These are phyloP conservation scores for Handroanthus guayacan DNA, from an alignment of 257 asterid genomes.

Conservation along the genomic window DNA sequence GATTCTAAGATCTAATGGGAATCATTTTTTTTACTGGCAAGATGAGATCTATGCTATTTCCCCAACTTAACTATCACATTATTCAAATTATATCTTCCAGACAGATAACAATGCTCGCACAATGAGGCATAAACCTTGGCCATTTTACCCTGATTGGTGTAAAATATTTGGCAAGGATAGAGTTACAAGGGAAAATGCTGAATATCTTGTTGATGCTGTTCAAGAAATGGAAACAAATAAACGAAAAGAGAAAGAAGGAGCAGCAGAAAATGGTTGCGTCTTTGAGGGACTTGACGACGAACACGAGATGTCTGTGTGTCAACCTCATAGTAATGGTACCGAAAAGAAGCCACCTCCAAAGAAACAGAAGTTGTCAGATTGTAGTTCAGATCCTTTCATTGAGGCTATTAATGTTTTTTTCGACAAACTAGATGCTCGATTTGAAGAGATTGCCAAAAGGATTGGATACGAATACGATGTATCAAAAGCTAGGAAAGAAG, in stretches of 20 bases:
- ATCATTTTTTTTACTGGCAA: background rate
- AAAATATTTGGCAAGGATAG: conserved; percentile 39
- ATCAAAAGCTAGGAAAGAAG: conserved; percentile 34
- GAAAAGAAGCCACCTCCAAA: conserved; percentile 35
- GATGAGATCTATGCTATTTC: conserved; percentile 12
- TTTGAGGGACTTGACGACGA: conserved; percentile 41
- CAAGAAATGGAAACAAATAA: conserved; percentile 37
- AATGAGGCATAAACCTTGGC: conserved; percentile 44
- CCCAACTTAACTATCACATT: conserved; percentile 4
- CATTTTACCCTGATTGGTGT: conserved; percentile 42
- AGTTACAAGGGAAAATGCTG: conserved; percentile 15
- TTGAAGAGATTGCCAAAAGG: conserved; percentile 37
- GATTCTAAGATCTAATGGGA: background rate
- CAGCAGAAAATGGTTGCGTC: conserved; percentile 33
- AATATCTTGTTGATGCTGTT: conserved; percentile 27
- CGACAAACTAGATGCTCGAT: conserved; percentile 30
- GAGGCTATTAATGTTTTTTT: conserved; percentile 34
- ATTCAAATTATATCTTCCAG: conserved; percentile 22
- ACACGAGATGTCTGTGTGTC: conserved; percentile 45
- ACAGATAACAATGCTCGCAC: conserved; percentile 41
- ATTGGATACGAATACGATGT: conserved; percentile 40
- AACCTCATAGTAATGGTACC: conserved; percentile 32
- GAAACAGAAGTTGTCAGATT: conserved; percentile 35
- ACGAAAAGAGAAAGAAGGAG: conserved; percentile 34
- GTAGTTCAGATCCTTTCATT: conserved; percentile 31